Base-by-base conservation (phyloP, 495 filamentous ascomycete species). In the Penicillium turbatum region DNA sequence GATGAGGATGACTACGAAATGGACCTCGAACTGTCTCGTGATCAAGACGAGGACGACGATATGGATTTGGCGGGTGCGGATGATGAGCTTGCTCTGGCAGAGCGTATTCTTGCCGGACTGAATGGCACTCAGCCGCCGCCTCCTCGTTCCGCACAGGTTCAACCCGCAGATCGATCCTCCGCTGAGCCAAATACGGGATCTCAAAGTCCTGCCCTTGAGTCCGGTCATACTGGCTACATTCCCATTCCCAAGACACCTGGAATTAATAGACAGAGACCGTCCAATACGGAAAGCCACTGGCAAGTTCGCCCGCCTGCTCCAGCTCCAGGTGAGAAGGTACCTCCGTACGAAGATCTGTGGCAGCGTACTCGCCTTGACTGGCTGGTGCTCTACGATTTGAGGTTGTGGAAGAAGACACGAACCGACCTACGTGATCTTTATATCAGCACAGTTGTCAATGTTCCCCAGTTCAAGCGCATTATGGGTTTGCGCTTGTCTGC, bases 401-500 rank as follows among this genome's bases (percentile, higher is more conserved):
- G 93, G 48, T 77, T 99, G 71, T 99, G 93, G 93, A 99, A 99
- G 74, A 92, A 89, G 65, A 84, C 90, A 7, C 84, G 93, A 12
- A 88, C 89, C 37, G 86, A 95, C 59, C 76, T 99, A 45, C 87
- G 95, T 11, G 90, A 96, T 54, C 80, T 99, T 6, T 97, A 96
- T 67, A 96, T 99, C 59, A 90, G 87, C 32, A 97, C 95, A 9
- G 92, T 97, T 16, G 90, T 99, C 37, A 89, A 88, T 7, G 89
- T 97, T 48, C 92, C 92, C 9, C 78, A 91, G 57, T 97, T 97
- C 80, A 99, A 97, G 74, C 85, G 95, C n/a, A 82, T 99, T 26
- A 79, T 99, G 50, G 91, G 92, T 9, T 75, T 99, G 42, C 82
- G 93, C 9, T 89, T 99, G 65, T 90, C 95, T 51, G 90, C 90